Evolutionary conservation across 352 stramenopile genomes (phyloP), one percentile per base, ranked within the genome.

Genomic region (Globisporangium nodosum): DNA sequence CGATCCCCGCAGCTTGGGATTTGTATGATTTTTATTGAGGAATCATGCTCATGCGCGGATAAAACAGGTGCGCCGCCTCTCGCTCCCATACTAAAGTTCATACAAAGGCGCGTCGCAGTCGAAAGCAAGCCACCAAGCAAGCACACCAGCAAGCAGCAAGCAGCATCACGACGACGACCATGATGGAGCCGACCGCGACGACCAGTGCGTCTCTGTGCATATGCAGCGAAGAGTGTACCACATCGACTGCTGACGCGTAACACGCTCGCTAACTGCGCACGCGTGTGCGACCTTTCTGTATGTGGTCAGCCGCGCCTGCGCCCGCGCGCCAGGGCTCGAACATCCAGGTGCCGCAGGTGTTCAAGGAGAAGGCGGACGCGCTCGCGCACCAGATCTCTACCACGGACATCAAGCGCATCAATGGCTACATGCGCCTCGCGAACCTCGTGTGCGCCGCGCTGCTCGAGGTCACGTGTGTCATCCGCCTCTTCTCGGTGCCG

Each of bases 381-480:
- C 58, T 92, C 52, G 74, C 80, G 55, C 69, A 84, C 43, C 79
- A 80, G 60, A 92, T 92, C 65, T 78, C 75, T 5, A 57, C 60
- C 59, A 94, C 84, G 33, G 84, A 94, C 66, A 94, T 94, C 53
- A 69, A 69, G 49, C 84, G 84, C 55, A 94, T 94, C 66, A 92
- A 94, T 52, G 84, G 84, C 52, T 92, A 94, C 71, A 90, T 94
- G 77, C 80, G 84, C 11, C 61, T 92, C 33, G 84, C 87, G 39
- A 94, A 94, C 63, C 66, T 94, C 11, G 70, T 85, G 52, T 73
- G 69, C 39, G 78, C 78, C 4, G 59, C 68, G n/a, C 65, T 87
- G 20, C 72, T 94, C 20, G 78, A 68, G 62, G 61, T 85, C 68
- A 88, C 77, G 64, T 88, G 78, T 68, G 77, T 92, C 60, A 78